These are phyloP conservation scores for Cutaneotrichosporon sp. DNA, from an alignment of 1,284 basidiomycete species.

Conservation along the genomic window DNA sequence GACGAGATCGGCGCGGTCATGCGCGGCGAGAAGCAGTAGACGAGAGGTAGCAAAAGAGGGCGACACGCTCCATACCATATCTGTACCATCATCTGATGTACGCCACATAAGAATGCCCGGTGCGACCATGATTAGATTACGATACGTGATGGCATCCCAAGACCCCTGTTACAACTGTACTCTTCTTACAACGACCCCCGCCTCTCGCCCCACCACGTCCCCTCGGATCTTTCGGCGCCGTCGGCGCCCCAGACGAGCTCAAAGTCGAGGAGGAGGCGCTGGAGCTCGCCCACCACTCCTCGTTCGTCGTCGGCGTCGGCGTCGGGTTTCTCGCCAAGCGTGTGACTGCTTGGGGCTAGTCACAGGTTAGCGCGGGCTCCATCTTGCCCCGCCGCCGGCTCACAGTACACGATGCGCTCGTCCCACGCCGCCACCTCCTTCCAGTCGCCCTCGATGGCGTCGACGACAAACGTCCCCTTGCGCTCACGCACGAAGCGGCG, in stretches of 20 bases:
- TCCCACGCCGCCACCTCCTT: slow-evolving; percentile 16
- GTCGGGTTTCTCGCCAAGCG: neutral
- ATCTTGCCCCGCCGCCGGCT: neutral
- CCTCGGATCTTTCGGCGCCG: neutral
- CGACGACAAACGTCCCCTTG: slow-evolving; percentile 1
- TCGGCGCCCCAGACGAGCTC: neutral
- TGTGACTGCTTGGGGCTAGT: neutral
- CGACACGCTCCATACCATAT: neutral
- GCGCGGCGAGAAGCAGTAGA: slow-evolving; percentile 11
- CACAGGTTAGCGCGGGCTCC: neutral
- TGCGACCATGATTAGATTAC: too few relatives aligned
- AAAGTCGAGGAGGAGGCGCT: neutral
- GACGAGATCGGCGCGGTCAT: slow-evolving; percentile 62
- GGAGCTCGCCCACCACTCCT: neutral
- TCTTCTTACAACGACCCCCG: neutral
- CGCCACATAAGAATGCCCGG: too few relatives aligned
- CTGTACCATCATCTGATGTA: too few relatives aligned
- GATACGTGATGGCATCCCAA: too few relatives aligned
- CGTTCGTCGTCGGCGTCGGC: neutral
- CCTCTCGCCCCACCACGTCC: neutral
- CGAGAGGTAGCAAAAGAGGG: neutral
- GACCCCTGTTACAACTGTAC: too few relatives aligned
- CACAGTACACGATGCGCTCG: slow-evolving; percentile 16
- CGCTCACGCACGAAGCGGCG: slow-evolving; percentile 17
- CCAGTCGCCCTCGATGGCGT: slow-evolving; percentile 5